Conservation (phyloP, 805 yeast species). For the Kazachstania bromeliacearum region DNA sequence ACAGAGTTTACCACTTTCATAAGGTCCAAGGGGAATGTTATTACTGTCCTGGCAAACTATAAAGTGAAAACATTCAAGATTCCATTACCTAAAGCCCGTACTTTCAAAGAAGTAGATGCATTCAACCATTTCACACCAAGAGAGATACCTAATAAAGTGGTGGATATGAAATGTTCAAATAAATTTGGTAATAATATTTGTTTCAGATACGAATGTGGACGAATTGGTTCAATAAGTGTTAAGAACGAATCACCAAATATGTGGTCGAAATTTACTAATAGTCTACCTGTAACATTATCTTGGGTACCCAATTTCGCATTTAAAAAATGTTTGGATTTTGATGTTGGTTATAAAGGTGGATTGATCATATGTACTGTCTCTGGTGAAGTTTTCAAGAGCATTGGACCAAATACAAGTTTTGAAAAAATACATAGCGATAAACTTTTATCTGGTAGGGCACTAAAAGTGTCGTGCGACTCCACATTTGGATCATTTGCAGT, state of each 20-base stretch:
- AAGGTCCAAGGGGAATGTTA: slow-evolving; percentile 45
- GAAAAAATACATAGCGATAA: slow-evolving; percentile 27
- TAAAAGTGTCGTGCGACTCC: slow-evolving; percentile 56
- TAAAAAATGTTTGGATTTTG: slow-evolving; percentile 46
- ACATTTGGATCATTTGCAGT: slow-evolving; percentile 58
- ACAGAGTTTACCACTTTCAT: slow-evolving; percentile 65
- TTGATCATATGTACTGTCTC: slow-evolving; percentile 55
- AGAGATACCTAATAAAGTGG: slow-evolving; percentile 21
- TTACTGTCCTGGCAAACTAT: slow-evolving; percentile 51
- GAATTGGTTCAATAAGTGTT: slow-evolving; percentile 32
- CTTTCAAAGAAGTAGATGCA: slow-evolving; percentile 21
- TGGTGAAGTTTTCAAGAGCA: slow-evolving; percentile 51
- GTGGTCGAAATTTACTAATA: slow-evolving; percentile 33
- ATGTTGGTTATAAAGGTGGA: slow-evolving; percentile 58
- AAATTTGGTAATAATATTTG: slow-evolving; percentile 36
- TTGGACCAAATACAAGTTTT: slow-evolving; percentile 7
- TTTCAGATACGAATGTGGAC: slow-evolving; percentile 52
- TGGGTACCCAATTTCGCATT: slow-evolving; percentile 56
- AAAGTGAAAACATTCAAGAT: slow-evolving; percentile 45
- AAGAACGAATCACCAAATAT: slow-evolving; percentile 14
- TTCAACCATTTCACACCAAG: slow-evolving; percentile 31
- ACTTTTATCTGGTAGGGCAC: slow-evolving; percentile 27
- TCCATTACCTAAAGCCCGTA: slow-evolving; percentile 25
- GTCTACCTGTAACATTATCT: slow-evolving; percentile 37
- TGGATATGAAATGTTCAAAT: slow-evolving; percentile 27